phyloP scores from a whole-genome alignment of 2,329 filamentous ascomycete genomes.

The Fusarium praegraminearum region DNA sequence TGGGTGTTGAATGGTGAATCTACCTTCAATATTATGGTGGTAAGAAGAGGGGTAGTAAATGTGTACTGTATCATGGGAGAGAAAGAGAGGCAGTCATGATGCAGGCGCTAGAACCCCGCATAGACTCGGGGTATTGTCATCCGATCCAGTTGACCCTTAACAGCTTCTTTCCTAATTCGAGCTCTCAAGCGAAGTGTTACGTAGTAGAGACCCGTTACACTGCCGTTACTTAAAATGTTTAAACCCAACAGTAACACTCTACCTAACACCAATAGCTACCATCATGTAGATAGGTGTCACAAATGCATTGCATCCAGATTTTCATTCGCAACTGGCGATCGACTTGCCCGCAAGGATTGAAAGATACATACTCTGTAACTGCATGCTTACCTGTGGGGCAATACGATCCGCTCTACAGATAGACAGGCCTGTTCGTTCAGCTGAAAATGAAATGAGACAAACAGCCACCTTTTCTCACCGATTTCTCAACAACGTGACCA shows the following conservation, averaged over 20 bases:
- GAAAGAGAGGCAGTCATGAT: neutral
- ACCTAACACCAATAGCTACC: neutral
- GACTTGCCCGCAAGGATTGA: neutral
- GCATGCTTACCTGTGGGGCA: neutral
- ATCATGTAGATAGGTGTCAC: neutral
- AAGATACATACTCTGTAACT: neutral
- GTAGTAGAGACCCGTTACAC: no score
- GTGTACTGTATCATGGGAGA: neutral
- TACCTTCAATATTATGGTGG: neutral
- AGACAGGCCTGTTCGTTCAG: neutral
- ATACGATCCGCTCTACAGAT: neutral
- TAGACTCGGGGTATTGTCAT: conserved; percentile 14
- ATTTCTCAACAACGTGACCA: neutral
- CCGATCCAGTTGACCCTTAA: conserved; percentile 10
- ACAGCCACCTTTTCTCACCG: neutral
- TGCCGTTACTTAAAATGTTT: no score
- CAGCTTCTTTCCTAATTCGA: neutral
- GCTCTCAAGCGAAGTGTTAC: neutral
- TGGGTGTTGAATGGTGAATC: neutral
- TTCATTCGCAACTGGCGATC: neutral
- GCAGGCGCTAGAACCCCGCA: conserved; percentile 15
- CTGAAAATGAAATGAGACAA: neutral
- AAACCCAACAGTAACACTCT: neutral
- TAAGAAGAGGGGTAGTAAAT: conserved; percentile 19
- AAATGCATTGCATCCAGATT: neutral